These are phyloP conservation scores for Yamadazyma ubonensis DNA, from an alignment of 805 yeast species.

Conservation along the genomic window DNA sequence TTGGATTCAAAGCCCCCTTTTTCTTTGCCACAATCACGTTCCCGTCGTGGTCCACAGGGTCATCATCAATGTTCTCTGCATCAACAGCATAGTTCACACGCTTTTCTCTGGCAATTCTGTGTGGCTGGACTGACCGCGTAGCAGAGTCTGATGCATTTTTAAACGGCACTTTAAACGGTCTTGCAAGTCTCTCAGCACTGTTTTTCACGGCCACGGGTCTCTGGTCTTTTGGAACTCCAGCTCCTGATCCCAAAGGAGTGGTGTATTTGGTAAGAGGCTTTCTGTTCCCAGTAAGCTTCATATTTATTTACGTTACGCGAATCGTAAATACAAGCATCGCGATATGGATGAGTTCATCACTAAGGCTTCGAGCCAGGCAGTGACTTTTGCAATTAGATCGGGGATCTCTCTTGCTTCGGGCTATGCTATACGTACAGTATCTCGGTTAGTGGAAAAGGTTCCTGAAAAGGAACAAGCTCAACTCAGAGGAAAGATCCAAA, in stretches of 20 bases:
- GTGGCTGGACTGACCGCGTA: constrained; percentile 11
- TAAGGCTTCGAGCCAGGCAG: constrained; percentile 72
- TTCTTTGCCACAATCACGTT: constrained; percentile 35
- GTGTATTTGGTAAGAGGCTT: constrained; percentile 41
- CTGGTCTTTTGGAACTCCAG: constrained; percentile 57
- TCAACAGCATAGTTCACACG: constrained; percentile 30
- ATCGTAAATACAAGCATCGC: not conserved
- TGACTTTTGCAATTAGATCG: constrained; percentile 75
- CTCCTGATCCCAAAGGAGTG: constrained; percentile 64
- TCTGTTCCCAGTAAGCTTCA: constrained; percentile 16
- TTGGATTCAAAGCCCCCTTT: constrained; percentile 59
- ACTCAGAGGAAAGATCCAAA: constrained; percentile 42
- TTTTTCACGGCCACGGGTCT: constrained; percentile 55
- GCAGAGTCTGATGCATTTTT: constrained; percentile 17
- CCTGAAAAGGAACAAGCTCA: constrained; percentile 53
- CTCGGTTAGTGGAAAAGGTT: constrained; percentile 51
- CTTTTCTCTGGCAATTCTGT: constrained; percentile 31
- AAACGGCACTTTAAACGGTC: constrained; percentile 71
- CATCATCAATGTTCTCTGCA: constrained; percentile 17
- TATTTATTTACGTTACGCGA: constrained; percentile 1
- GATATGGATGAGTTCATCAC: constrained; percentile 43
- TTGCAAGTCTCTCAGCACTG: constrained; percentile 51
- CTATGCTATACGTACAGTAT: constrained; percentile 66
- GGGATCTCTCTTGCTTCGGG: constrained; percentile 74
- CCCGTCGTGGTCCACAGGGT: constrained; percentile 25